These are phyloP conservation scores for Afroboletus lepidellus DNA, from an alignment of 1,284 basidiomycete species.

Conservation along the genomic window DNA sequence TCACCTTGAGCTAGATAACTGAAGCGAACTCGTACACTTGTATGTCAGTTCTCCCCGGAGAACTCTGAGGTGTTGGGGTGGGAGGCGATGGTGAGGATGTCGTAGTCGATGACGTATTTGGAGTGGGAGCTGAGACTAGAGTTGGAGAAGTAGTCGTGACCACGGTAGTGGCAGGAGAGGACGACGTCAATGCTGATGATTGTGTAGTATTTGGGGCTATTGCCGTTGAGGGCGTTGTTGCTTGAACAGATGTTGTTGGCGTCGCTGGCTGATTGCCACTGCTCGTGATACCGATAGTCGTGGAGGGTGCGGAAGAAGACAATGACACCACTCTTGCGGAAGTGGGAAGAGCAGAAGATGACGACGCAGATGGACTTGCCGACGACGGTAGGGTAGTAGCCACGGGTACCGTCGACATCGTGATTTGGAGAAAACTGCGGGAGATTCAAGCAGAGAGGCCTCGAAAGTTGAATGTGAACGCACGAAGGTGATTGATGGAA, in stretches of 20 bases:
- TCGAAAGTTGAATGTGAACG: conserved; percentile 17
- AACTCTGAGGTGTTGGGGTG: conserved; percentile 16
- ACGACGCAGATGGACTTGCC: conserved; percentile 4
- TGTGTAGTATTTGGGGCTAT: conserved; percentile 5
- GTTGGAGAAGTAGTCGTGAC: conserved; percentile 8
- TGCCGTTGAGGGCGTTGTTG: conserved; percentile 13
- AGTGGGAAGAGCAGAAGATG: conserved; percentile 5
- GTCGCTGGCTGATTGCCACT: conserved; percentile 6
- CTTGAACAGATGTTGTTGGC: conserved; percentile 5
- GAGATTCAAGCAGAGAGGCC: conserved; percentile 13
- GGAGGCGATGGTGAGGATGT: conserved; percentile 18
- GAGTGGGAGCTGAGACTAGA: background rate
- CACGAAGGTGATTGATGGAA: conserved; percentile 20
- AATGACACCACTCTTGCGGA: conserved; percentile 8
- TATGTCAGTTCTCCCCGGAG: conserved; percentile 16
- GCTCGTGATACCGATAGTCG: conserved; percentile 8
- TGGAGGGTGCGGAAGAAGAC: conserved; percentile 8
- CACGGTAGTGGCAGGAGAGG: conserved; percentile 10
- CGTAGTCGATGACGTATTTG: conserved; percentile 7
- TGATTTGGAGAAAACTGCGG: conserved; percentile 13
- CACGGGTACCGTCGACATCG: conserved; percentile 16
- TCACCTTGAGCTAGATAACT: conserved; percentile 8
- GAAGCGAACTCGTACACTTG: conserved; percentile 25
- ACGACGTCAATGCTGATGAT: conserved; percentile 1
- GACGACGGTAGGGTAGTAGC: conserved; percentile 7